Evolutionary conservation across 352 stramenopile species (phyloP).

Genomic region (Phytophthora foliorum): DNA sequence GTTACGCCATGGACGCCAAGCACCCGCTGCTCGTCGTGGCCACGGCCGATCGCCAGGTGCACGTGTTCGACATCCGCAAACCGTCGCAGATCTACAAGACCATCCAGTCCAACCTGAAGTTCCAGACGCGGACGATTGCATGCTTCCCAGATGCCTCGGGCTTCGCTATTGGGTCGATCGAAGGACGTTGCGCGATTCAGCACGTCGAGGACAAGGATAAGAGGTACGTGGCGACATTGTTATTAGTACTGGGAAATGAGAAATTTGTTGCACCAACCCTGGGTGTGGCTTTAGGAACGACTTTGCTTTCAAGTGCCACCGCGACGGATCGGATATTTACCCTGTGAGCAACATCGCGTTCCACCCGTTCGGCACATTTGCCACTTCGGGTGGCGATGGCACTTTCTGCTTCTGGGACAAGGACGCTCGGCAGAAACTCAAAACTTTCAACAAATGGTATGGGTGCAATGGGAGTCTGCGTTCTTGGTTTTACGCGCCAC

Average conservation of each 20-base stretch:
- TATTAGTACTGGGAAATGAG: background rate
- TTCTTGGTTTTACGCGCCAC: background rate
- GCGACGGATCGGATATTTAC: constrained; percentile 89
- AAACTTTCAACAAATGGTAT: constrained; percentile 88
- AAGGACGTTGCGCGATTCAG: constrained; percentile 93
- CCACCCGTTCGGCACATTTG: constrained; percentile 96
- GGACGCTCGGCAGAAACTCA: constrained; percentile 97
- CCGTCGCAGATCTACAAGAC: constrained; percentile 90
- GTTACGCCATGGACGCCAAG: constrained; percentile 96
- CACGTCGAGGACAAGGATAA: constrained; percentile 89
- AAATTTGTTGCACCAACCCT: constrained; percentile 10
- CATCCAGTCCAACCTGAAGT: constrained; percentile 88
- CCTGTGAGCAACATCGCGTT: constrained; percentile 93
- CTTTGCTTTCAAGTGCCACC: constrained; percentile 95
- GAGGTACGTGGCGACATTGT: constrained; percentile 31
- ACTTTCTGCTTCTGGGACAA: constrained; percentile 99
- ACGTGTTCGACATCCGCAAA: constrained; percentile 90
- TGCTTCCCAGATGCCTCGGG: constrained; percentile 91
- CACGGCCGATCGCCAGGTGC: constrained; percentile 91
- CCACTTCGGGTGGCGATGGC: constrained; percentile 95
- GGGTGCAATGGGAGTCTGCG: background rate
- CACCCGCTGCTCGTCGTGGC: constrained; percentile 95
- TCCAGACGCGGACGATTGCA: constrained; percentile 89
- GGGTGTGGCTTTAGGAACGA: constrained; percentile 55
- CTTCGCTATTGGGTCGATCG: constrained; percentile 93